A percentile compares a stretch with the other conserved stretches of the same genome.
Conservation (phyloP, 257 asterid species). For the Nicotiana otophora region DNA sequence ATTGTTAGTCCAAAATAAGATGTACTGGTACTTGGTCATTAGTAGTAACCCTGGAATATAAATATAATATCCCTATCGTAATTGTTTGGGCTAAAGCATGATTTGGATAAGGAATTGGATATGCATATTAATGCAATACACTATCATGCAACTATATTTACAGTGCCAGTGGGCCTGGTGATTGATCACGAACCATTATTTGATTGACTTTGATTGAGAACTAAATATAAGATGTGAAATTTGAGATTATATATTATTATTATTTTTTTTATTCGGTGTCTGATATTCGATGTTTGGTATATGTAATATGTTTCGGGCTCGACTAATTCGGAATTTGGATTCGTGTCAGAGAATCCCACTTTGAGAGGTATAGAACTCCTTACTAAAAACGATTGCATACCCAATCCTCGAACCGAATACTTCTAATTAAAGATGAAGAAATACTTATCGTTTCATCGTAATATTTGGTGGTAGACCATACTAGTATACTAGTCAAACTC, state of each 20-base stretch:
- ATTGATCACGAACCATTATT: background rate
- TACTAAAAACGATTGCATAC: too few relatives aligned
- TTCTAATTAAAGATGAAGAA: too few relatives aligned
- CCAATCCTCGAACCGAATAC: rapidly evolving
- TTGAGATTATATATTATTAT: background rate
- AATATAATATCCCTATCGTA: background rate
- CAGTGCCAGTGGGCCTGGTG: background rate
- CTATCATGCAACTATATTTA: background rate
- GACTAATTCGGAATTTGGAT: too few relatives aligned
- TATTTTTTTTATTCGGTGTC: too few relatives aligned
- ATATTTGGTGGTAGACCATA: too few relatives aligned
- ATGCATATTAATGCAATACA: background rate
- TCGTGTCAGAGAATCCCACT: too few relatives aligned
- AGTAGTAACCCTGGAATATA: background rate
- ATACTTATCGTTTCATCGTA: too few relatives aligned
- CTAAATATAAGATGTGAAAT: background rate
- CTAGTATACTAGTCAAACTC: background rate
- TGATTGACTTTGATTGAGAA: background rate
- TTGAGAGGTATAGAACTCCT: too few relatives aligned
- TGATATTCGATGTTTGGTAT: rapidly evolving
- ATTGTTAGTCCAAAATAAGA: too few relatives aligned
- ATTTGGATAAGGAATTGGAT: background rate
- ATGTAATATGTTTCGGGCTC: too few relatives aligned
- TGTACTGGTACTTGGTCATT: background rate
- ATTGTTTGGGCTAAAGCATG: background rate